Percentiles rank a stretch among this genome's conserved stretches.
Evolutionary conservation across 495 filamentous ascomycete species (phyloP).

Genomic region (Sphaerosporella brunnea): DNA sequence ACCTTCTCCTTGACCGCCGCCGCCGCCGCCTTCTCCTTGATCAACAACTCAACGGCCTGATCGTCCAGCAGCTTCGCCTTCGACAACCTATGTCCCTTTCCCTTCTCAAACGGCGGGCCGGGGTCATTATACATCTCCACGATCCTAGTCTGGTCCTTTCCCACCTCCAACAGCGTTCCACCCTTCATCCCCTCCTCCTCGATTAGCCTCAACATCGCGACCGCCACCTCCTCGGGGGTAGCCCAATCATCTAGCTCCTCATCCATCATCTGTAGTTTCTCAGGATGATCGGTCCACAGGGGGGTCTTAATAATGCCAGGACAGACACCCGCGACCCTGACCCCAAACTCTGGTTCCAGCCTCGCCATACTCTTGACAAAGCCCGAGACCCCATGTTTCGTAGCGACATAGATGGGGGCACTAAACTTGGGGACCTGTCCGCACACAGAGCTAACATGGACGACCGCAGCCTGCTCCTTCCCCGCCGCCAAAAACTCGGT

Average conservation of each 20-base stretch:
- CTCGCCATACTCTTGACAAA: constrained; percentile 37
- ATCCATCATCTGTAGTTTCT: constrained; percentile 42
- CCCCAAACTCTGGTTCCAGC: constrained; percentile 36
- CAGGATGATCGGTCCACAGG: constrained; percentile 50
- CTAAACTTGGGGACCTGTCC: neutral
- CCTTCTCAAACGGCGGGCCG: constrained; percentile 30
- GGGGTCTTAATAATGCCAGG: constrained; percentile 51
- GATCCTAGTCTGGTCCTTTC: constrained; percentile 31
- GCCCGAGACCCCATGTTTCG: constrained; percentile 1
- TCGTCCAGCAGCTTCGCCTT: neutral
- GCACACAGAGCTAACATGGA: neutral
- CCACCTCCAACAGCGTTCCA: constrained; percentile 44
- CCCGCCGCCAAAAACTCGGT: neutral
- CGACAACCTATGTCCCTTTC: neutral
- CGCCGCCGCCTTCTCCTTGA: neutral
- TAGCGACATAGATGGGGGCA: constrained; percentile 2
- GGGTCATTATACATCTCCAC: constrained; percentile 41
- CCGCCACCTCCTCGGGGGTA: constrained; percentile 45
- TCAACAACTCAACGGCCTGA: neutral
- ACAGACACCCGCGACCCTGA: constrained; percentile 47
- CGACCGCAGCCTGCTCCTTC: neutral
- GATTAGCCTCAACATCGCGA: constrained; percentile 43
- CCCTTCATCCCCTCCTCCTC: constrained; percentile 31
- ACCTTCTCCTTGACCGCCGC: neutral
- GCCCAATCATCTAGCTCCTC: constrained; percentile 40